A percentile compares a stretch with the other conserved stretches of the same genome.
phyloP scores from a whole-genome alignment of 1,139 yeast genomes.

The Saccharomyces hybrid region DNA sequence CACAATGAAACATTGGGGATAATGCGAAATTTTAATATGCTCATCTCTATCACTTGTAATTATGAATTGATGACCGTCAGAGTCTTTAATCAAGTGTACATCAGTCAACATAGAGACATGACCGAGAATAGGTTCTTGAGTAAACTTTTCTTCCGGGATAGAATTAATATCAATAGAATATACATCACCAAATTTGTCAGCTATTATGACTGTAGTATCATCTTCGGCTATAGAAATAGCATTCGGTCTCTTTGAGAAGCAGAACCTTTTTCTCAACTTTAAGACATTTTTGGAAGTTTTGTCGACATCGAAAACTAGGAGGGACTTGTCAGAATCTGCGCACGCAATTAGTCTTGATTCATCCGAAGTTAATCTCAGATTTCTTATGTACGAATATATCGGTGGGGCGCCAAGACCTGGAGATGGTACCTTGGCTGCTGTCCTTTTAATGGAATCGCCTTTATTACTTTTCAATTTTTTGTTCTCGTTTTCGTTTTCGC shows the following conservation, averaged over 20 bases:
- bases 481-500: slow-evolving; percentile 19
- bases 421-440: slow-evolving; percentile 49
- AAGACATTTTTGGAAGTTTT: slow-evolving; percentile 33
- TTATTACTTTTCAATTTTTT: slow-evolving; percentile 36
- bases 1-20: slow-evolving; percentile 70
- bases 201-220: slow-evolving; percentile 52
- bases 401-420: slow-evolving; percentile 67
- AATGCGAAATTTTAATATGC: slow-evolving; percentile 81
- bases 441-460: slow-evolving; percentile 23
- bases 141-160: slow-evolving; percentile 17
- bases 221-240: slow-evolving; percentile 58
- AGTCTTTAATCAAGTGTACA: slow-evolving; percentile 42
- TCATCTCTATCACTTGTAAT: slow-evolving; percentile 93
- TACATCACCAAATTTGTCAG: slow-evolving; percentile 98
- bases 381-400: slow-evolving; percentile 57
- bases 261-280: slow-evolving; percentile 57
- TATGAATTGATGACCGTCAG: slow-evolving; percentile 42
- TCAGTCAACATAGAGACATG: slow-evolving; percentile 95
- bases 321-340: slow-evolving; percentile 79
- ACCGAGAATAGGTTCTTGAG: slow-evolving; percentile 65
- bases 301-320: slow-evolving; percentile 50
- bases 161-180: slow-evolving; percentile 45
- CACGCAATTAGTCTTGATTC: slow-evolving; percentile 56
- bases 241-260: slow-evolving; percentile 85
- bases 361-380: slow-evolving; percentile 46